Base-by-base conservation (phyloP, 441 rosid species). In the California macrophylla region DNA sequence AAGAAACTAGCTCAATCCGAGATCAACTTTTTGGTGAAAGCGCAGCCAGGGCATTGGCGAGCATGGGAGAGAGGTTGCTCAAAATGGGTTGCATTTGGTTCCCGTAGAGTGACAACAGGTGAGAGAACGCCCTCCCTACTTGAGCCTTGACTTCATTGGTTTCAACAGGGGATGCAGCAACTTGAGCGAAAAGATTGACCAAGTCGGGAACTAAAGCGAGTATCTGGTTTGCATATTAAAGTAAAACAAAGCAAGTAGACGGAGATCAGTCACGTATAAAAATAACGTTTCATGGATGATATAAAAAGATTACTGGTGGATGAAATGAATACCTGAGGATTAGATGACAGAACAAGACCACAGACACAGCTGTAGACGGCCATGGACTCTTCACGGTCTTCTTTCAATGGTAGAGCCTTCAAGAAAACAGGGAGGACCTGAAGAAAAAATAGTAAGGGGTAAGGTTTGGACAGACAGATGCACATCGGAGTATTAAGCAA, bases 311-410 rank as follows among this genome's bases (percentile, higher is more conserved):
- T 26, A 21, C 52, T 64, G 0, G 63, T 36, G 10, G 9, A 36
- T 8, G 42, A 36, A 36, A 36, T 8, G 10, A 15, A 26, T 73
- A 92, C 99, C 93, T 90, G 92, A 26, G 91, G 87, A 74, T 90
- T 88, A 70, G 99, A 92, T 16, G 96, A 75, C 75, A 89, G 76
- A 71, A 95, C 92, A 69, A 92, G 96, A 50, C 88, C 77, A 66
- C 87, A 90, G 70, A 92, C 80, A 80, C 98, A 95, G 71, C 82
- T 82, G 79, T 92, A 92, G 38, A 95, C 96, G 52, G 93, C 85
- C 85, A 85, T 81, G 47, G 99, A 95, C 78, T 95, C 99, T 72
- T 95, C 99, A n/a, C 72, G 95, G 71, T 95, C 98, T 85, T 95
- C 99, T 80, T 86, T 92, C 64, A 95, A 69, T 47, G 99, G 99